phyloP scores from a whole-genome alignment of 2,329 filamentous ascomycete genomes.

The Zelopaecilomyces penicillatus region DNA sequence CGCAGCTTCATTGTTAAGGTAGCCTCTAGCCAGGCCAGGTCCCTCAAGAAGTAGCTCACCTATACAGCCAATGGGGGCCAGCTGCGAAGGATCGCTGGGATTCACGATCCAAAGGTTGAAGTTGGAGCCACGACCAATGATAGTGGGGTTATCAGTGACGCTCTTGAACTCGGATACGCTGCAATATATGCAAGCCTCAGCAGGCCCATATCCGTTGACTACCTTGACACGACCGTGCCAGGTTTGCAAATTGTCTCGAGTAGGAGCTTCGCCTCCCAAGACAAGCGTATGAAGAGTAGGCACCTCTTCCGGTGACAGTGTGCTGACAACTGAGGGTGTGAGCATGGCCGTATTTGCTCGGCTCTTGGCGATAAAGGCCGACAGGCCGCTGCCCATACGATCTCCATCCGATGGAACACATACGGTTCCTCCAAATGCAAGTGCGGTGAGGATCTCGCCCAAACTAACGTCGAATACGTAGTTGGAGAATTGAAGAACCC shows the following conservation, averaged over 20 bases:
- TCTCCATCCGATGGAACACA: not conserved
- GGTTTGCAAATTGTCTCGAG: not conserved
- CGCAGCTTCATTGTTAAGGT: constrained; percentile 16
- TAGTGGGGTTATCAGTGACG: too few relatives aligned
- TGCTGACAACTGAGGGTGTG: too few relatives aligned
- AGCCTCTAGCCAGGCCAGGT: constrained; percentile 45
- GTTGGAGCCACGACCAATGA: too few relatives aligned
- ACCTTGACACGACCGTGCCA: not conserved
- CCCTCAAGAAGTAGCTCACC: constrained; percentile 40
- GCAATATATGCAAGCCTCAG: not conserved
- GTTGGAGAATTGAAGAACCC: constrained; percentile 2
- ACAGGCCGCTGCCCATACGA: too few relatives aligned
- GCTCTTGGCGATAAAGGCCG: too few relatives aligned
- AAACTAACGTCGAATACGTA: constrained; percentile 1
- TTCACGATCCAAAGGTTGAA: not conserved
- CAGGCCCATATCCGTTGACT: not conserved
- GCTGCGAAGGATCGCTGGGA: constrained; percentile 1
- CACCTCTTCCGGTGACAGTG: too few relatives aligned
- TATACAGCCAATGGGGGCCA: constrained; percentile 31
- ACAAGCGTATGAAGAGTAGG: too few relatives aligned
- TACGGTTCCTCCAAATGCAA: not conserved
- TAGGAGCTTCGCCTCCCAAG: not conserved
- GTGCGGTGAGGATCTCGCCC: not conserved
- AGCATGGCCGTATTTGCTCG: too few relatives aligned
- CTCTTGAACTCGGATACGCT: too few relatives aligned